Evolutionary conservation across 352 stramenopile genomes (phyloP).

Genomic region (Pythium grandisporangium): DNA sequence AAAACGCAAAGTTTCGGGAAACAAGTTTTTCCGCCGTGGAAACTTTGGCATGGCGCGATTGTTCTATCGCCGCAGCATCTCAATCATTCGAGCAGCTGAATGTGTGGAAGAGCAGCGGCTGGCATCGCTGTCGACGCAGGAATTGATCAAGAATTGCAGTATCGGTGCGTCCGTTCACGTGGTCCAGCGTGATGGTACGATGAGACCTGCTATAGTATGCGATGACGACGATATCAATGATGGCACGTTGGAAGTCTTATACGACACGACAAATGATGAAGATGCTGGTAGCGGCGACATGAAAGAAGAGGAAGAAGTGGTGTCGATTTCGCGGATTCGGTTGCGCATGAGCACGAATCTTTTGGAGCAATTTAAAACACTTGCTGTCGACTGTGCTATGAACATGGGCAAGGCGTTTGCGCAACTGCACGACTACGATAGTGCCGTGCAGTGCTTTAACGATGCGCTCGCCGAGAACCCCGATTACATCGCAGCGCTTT

Average conservation of each 20-base stretch:
- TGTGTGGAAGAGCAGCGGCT: constrained; percentile 31
- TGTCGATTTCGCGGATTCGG: constrained; percentile 33
- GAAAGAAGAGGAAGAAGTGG: constrained; percentile 36
- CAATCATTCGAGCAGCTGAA: constrained; percentile 33
- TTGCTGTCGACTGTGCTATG: constrained; percentile 66
- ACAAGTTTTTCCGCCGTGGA: constrained; percentile 47
- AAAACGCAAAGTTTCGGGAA: constrained; percentile 40
- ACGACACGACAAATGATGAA: constrained; percentile 36
- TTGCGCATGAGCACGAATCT: constrained; percentile 45
- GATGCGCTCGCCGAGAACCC: constrained; percentile 27
- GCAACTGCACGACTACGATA: constrained; percentile 41
- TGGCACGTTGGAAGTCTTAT: constrained; percentile 51
- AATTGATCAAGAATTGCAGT: constrained; percentile 28
- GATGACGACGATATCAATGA: constrained; percentile 34
- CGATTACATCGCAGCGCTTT: constrained; percentile 50
- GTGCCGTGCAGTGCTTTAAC: constrained; percentile 49
- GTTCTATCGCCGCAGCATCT: constrained; percentile 57
- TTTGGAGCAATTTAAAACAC: constrained; percentile 33
- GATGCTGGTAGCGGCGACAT: too few species aligned
- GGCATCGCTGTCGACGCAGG: constrained; percentile 12
- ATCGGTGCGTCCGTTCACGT: constrained; percentile 54
- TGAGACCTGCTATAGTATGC: constrained; percentile 51
- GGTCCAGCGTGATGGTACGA: constrained; percentile 8
- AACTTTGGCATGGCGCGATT: constrained; percentile 43
- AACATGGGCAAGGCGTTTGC: constrained; percentile 73